Conservation (phyloP, 352 stramenopile species). For the Pythium myriotylum region DNA sequence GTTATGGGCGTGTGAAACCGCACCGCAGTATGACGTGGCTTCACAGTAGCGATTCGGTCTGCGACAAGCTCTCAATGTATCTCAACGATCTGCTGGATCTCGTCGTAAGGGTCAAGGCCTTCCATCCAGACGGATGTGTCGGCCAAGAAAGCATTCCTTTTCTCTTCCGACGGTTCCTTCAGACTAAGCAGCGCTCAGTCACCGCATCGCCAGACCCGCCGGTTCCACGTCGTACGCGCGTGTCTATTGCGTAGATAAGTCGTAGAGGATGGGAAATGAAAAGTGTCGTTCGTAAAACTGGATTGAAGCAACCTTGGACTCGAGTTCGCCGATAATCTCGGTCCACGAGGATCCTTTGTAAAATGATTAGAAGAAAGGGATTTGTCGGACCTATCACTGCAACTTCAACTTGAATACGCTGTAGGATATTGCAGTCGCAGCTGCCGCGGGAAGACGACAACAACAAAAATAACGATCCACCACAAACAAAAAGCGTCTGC, state of each 20-base stretch:
- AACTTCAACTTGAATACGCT: no score
- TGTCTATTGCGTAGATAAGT: no score
- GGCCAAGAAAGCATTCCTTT: constrained; percentile 5
- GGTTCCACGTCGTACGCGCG: not conserved
- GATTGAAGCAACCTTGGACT: no score
- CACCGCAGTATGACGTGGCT: constrained; percentile 13
- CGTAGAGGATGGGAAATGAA: no score
- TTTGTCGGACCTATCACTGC: no score
- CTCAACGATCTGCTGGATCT: constrained; percentile 8
- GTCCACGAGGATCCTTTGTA: no score
- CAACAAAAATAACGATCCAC: no score
- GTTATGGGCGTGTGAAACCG: constrained; percentile 16
- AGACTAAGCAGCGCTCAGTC: not conserved
- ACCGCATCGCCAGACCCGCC: not conserved
- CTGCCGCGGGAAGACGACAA: no score
- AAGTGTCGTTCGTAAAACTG: no score
- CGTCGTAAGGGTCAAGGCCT: constrained; percentile 10
- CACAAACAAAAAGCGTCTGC: no score
- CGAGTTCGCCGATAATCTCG: no score
- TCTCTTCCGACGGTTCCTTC: constrained; percentile 6
- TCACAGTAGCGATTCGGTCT: constrained; percentile 5
- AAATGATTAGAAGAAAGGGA: not conserved
- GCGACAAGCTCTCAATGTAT: constrained; percentile 11
- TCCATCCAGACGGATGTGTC: constrained; percentile 2
- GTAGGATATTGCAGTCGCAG: no score